phyloP scores from a whole-genome alignment of 306 rosid genomes.

The Citrullus amarus region DNA sequence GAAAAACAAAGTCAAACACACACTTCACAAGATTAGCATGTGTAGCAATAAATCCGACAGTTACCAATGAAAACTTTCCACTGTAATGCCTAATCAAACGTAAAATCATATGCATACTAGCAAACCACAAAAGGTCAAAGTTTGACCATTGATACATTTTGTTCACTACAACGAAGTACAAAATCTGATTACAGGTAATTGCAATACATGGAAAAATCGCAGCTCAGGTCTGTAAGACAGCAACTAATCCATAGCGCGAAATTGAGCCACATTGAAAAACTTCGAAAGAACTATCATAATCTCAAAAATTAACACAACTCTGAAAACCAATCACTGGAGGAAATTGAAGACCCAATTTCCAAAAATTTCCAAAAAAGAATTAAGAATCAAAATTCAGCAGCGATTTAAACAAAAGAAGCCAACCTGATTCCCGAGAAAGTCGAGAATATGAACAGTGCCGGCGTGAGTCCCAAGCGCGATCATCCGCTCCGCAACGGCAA shows the following conservation, averaged over 20 bases:
- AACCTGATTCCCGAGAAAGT: conserved; percentile 98
- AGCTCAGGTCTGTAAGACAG: background rate
- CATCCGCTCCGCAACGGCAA: conserved; percentile 92
- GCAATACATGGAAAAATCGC: background rate
- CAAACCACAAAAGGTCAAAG: background rate
- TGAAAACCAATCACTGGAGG: background rate
- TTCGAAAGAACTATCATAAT: background rate
- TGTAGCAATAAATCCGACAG: background rate
- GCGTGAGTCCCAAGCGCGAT: conserved; percentile 85
- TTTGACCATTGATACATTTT: background rate
- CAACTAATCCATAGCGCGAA: background rate
- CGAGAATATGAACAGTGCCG: conserved; percentile 80
- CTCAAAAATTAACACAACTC: background rate
- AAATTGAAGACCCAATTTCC: background rate
- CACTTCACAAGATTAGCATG: conserved; percentile 11
- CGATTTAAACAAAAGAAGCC: background rate
- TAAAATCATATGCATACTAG: background rate
- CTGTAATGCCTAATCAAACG: background rate
- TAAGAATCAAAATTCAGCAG: background rate
- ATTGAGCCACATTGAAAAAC: background rate
- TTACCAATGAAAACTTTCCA: background rate
- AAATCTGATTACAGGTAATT: background rate
- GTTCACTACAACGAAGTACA: background rate
- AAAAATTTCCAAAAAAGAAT: background rate
- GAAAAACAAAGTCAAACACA: conserved; percentile 19